Evolutionary conservation across 495 filamentous ascomycete species (phyloP), one percentile per base, ranked within the genome.

Genomic region (Opeltia flavorubescens): DNA sequence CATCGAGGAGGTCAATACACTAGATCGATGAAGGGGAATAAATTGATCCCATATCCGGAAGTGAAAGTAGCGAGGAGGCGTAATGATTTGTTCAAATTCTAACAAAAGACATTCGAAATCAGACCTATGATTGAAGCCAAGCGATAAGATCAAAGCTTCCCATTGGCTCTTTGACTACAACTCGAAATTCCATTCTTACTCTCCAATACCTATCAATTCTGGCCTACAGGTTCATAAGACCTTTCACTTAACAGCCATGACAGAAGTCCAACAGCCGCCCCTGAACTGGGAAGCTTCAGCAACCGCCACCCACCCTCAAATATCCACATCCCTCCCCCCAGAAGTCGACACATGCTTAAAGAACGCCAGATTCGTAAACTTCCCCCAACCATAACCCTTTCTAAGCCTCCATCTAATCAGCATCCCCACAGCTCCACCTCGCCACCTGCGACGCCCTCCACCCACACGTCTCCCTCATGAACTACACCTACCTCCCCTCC

Each of bases 401-500:
- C 27, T 25, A 9, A 13, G 17, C 17, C 27, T 17, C 8, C 8
- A 0, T 21, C 18, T 12, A 43, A 18, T 7, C 41, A 48, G 20
- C 44, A 33, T 34, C 18, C 18, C 27, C 9, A 45, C 52, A 94
- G 87, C 87, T 98, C 48, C 93, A 98, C 62, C 80, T 98, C 26
- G 89, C 91, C 52, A 98, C 91, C 47, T 89, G 80, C 63, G 75
- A 74, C 60, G 71, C 77, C 55, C 78, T 89, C 60, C 75, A 76
- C 55, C 91, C 91, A 13, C 91, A 98, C 66, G 84, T 96, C 60
- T 89, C 86, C 23, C 78, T 98, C 53, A 98, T 98, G 91, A 95
- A 94, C 67, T 98, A 95, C 69, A 95, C 91, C 57, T 98, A 94
- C 68, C 84, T 98, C 44, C 83, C 89, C 15, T 77, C 74, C 0